These are phyloP conservation scores for Lactifluus pinguis DNA, from an alignment of 768 basidiomycete genomes.

Conservation along the genomic window DNA sequence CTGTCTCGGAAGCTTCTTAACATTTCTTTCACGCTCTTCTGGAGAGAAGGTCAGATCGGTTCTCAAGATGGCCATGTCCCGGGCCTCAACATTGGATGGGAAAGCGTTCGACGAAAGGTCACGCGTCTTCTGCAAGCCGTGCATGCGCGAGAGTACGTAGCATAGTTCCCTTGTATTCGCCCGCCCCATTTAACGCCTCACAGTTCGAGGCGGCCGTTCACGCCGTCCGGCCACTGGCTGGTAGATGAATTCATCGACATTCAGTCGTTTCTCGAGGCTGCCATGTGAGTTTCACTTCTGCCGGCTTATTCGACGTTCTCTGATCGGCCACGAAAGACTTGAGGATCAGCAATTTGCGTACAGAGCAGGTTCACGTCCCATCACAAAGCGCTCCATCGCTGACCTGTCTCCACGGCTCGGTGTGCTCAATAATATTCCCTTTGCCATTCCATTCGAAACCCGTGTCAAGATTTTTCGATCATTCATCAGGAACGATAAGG, in stretches of 20 bases:
- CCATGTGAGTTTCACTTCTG: slow-evolving; percentile 44
- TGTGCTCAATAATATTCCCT: slow-evolving; percentile 91
- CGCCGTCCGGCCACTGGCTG: slow-evolving; percentile 80
- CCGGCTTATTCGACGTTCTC: neutral
- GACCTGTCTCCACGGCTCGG: slow-evolving; percentile 79
- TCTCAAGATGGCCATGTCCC: slow-evolving; percentile 34
- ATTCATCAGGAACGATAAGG: slow-evolving; percentile 64
- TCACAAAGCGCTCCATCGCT: slow-evolving; percentile 62
- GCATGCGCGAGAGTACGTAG: slow-evolving; percentile 77
- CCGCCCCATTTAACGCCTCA: slow-evolving; percentile 8
- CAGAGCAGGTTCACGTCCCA: slow-evolving; percentile 22
- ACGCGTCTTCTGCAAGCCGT: slow-evolving; percentile 74
- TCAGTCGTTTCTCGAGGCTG: slow-evolving; percentile 75
- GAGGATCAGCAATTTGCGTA: slow-evolving; percentile 53
- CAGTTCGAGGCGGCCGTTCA: slow-evolving; percentile 80
- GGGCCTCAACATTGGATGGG: slow-evolving; percentile 44
- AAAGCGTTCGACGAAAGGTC: slow-evolving; percentile 62
- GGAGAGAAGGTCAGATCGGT: slow-evolving; percentile 43
- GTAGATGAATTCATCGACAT: slow-evolving; percentile 52
- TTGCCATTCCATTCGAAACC: slow-evolving; percentile 86
- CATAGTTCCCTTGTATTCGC: neutral
- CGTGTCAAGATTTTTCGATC: slow-evolving; percentile 85
- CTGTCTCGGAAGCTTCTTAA: slow-evolving; percentile 77
- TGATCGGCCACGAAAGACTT: slow-evolving; percentile 31
- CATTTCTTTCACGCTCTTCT: slow-evolving; percentile 73